phyloP scores from a whole-genome alignment of 805 yeast species.

The Monosporozyma aerobia region DNA sequence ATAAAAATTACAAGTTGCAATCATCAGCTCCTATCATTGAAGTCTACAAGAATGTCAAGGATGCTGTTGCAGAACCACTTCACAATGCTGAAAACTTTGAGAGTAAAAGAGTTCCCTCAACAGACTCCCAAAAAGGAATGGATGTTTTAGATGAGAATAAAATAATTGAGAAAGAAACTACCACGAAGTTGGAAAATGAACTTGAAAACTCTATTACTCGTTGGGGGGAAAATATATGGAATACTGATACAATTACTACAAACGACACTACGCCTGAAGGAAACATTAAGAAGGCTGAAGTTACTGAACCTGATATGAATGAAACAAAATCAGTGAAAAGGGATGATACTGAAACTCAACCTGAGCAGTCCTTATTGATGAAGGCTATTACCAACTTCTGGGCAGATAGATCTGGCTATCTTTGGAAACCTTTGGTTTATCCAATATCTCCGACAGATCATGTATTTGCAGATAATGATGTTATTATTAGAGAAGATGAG shows the following conservation, averaged over 20 bases:
- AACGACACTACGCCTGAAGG: background rate
- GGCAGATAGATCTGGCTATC: constrained; percentile 93
- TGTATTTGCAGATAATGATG: constrained; percentile 86
- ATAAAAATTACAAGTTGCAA: constrained; percentile 60
- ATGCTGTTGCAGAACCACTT: constrained; percentile 62
- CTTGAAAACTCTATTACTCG: constrained; percentile 25
- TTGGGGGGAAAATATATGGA: constrained; percentile 23
- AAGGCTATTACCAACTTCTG: constrained; percentile 83
- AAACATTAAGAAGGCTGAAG: constrained; percentile 2
- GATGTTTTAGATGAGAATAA: constrained; percentile 1
- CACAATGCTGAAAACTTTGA: constrained; percentile 18
- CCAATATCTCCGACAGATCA: constrained; percentile 77
- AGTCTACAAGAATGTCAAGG: constrained; percentile 77
- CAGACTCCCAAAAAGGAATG: constrained; percentile 3
- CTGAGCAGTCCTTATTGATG: constrained; percentile 70
- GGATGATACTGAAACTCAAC: constrained; percentile 30
- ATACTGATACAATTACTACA: background rate
- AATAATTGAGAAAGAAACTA: background rate
- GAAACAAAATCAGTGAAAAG: constrained; percentile 14
- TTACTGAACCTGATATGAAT: constrained; percentile 4
- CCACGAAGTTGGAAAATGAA: constrained; percentile 21
- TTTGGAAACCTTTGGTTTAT: constrained; percentile 88
- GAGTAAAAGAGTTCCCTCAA: constrained; percentile 2
- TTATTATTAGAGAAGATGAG: constrained; percentile 90
- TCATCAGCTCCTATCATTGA: constrained; percentile 83